Base-by-base conservation (phyloP, 805 yeast species). In the Starmera pachycereana region DNA sequence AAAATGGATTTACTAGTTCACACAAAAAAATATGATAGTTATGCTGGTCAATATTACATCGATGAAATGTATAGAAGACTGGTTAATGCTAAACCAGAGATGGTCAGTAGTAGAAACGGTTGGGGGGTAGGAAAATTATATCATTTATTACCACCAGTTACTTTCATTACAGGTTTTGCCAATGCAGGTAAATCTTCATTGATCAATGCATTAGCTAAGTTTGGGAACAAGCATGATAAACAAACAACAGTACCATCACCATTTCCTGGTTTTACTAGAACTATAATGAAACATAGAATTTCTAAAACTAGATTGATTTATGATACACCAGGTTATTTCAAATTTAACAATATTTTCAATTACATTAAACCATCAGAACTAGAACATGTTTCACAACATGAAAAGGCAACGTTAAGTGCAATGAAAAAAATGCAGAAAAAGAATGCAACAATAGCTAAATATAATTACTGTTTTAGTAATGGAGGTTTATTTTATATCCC, bases 231-330 rank as follows among this genome's bases (percentile, higher is more conserved):
- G 33, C 33, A 37, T 41, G 13, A 11, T 25, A 37, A 10, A 9
- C 58, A 58, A 25, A 44, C 43, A 6, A 53, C 57, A 2, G 69
- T 68, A 2, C 65, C 65, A 0, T 63, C 67, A 1, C 60, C 60
- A 39, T 58, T 81, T 36, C 95, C 95, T 0, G 87, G 87, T 25
- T 74, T 78, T 54, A 87, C 96, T 0, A 68, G 85, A 50, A 69
- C 65, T 4, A 50, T 68, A 12, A 68, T 73, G 40, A 61, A 58
- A 5, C 73, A 59, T 46, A 22, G 50, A 57, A 8, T 55, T 71
- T 13, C 49, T 44, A 14, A 59, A 55, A 22, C 27, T 12, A 56
- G 60, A 27, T 33, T 47, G 1, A 41, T 65, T 4, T 45, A 53
- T 45, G 72, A 68, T 48, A 48, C 66, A 7, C 72, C 72, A 6